Conservation (phyloP, 1,284 basidiomycete genomes). For the Tetrapyrgos nigripes region DNA sequence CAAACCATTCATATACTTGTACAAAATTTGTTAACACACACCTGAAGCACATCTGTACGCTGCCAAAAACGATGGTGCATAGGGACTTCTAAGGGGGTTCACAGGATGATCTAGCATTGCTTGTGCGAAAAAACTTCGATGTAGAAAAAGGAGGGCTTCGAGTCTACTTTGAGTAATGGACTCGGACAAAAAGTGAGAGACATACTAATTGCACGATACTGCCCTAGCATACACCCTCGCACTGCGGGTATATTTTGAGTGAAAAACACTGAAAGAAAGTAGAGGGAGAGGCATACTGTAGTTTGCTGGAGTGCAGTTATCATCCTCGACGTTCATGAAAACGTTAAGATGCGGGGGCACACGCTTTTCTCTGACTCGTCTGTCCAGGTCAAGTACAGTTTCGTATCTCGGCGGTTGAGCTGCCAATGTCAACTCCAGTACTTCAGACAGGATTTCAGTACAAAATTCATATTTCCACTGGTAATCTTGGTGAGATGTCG, state of each 20-base stretch:
- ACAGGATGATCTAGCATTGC: conserved; percentile 65
- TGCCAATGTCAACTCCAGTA: conserved; percentile 56
- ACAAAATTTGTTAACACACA: too few relatives aligned
- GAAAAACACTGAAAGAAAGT: too few relatives aligned
- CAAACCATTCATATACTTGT: too few relatives aligned
- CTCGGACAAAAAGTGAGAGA: conserved; percentile 12
- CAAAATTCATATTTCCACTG: conserved; percentile 56
- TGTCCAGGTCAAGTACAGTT: conserved; percentile 61
- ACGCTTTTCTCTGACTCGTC: conserved; percentile 59
- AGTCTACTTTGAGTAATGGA: not conserved
- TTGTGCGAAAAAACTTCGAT: conserved; percentile 67
- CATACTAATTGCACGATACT: conserved; percentile 55
- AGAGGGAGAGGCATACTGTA: too few relatives aligned
- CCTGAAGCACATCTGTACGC: conserved; percentile 66
- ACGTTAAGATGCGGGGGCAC: conserved; percentile 58
- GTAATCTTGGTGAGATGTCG: conserved; percentile 36
- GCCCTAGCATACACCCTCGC: conserved; percentile 55
- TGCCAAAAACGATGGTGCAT: conserved; percentile 68
- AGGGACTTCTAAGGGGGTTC: conserved; percentile 66
- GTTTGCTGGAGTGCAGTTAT: conserved; percentile 52
- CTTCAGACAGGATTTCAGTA: conserved; percentile 54
- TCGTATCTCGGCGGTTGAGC: conserved; percentile 59
- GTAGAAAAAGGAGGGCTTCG: conserved; percentile 59
- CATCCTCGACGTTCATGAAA: conserved; percentile 52
- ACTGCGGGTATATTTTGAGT: too few relatives aligned